Evolutionary conservation across 2,329 filamentous ascomycete species (phyloP).

Genomic region (Cytospora piceicola): DNA sequence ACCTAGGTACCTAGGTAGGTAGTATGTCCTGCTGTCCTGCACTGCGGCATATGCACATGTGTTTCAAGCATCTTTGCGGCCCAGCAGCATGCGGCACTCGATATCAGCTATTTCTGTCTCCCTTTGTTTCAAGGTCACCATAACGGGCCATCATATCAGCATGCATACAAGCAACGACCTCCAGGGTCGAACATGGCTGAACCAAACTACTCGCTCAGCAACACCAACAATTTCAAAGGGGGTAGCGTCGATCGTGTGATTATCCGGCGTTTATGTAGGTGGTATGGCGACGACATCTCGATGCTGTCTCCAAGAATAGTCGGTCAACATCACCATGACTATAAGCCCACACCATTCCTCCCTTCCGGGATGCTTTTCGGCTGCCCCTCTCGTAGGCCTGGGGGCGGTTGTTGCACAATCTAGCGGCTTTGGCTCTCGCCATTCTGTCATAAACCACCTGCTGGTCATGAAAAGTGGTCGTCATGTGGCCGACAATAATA

Average conservation of each 20-base stretch:
- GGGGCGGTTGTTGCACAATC: not conserved
- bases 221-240: not conserved
- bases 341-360: not conserved
- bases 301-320: not conserved
- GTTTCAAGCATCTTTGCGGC: not conserved
- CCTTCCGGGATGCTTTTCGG: not conserved
- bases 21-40: not conserved
- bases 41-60: slow-evolving; percentile 9
- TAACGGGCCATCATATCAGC: not conserved
- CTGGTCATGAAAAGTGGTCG: not conserved
- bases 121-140: not conserved
- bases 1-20: no score
- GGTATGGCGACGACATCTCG: not conserved
- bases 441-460: not conserved
- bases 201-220: not conserved
- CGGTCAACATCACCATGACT: not conserved
- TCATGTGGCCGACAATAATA: slow-evolving; percentile 8
- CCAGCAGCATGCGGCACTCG: not conserved
- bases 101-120: slow-evolving; percentile 9
- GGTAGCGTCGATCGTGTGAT: not conserved
- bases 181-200: not conserved
- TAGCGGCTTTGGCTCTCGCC: not conserved
- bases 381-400: not conserved
- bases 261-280: not conserved
- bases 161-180: no score